phyloP scores from a whole-genome alignment of 228 moss, liverwort and hornwort species.

The Sphagnum magellanicum region DNA sequence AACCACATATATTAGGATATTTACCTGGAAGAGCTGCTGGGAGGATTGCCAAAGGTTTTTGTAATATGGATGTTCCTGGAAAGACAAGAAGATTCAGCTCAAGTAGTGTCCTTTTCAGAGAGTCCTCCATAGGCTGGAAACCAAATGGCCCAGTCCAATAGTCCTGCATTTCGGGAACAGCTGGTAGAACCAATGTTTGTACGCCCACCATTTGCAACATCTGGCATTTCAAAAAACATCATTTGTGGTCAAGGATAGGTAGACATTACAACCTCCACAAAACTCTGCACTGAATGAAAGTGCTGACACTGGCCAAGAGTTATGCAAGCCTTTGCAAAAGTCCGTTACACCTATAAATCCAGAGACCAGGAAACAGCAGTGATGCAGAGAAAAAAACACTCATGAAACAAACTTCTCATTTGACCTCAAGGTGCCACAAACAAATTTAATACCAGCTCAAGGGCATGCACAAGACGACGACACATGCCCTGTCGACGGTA shows the following conservation, averaged over 20 bases:
- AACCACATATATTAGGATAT: too few relatives aligned
- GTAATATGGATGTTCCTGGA: conserved; percentile 74
- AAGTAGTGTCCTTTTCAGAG: conserved; percentile 61
- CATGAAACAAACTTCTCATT: not conserved
- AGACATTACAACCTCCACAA: too few relatives aligned
- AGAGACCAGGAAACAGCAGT: not conserved
- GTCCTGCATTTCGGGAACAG: conserved; percentile 77
- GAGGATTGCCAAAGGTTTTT: conserved; percentile 30
- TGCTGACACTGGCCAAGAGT: too few relatives aligned
- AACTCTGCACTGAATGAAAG: too few relatives aligned
- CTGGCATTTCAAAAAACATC: conserved; percentile 15
- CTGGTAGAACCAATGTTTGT: conserved; percentile 77
- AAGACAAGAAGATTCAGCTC: conserved; percentile 92
- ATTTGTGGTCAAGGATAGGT: too few relatives aligned
- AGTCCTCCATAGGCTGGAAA: conserved; percentile 49
- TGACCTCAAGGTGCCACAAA: not conserved
- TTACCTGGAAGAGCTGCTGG: too few relatives aligned
- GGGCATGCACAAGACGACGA: conserved; percentile 74
- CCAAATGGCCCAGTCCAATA: conserved; percentile 84
- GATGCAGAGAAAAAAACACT: not conserved
- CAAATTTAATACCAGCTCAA: conserved; percentile 53
- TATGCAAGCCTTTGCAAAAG: not conserved
- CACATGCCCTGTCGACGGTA: conserved; percentile 94
- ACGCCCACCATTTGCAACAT: conserved; percentile 68
- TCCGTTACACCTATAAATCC: not conserved